phyloP scores from a whole-genome alignment of 768 basidiomycete species.

The Boletus rex-veris region DNA sequence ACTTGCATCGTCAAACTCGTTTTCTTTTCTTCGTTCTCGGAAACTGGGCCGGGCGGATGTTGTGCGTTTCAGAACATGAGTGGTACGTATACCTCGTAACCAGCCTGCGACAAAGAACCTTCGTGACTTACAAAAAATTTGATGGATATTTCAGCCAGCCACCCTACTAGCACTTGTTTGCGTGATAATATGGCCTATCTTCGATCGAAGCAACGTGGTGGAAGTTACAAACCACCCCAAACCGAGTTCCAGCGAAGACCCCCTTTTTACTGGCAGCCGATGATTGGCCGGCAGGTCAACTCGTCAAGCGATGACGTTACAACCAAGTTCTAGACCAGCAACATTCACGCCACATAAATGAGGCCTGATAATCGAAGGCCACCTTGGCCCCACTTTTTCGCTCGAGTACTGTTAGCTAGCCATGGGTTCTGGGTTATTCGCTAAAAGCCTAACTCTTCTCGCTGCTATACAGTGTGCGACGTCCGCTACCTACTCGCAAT shows the following conservation, averaged over 20 bases:
- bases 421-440: neutral
- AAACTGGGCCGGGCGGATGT: neutral
- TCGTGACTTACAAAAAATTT: neutral
- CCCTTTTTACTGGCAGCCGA: too few species aligned
- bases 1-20: neutral
- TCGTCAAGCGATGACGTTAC: neutral
- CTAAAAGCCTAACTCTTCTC: slow-evolving; percentile 7
- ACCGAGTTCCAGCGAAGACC: too few species aligned
- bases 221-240: too few species aligned
- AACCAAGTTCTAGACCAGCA: neutral
- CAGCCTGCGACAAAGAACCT: neutral
- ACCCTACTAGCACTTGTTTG: neutral
- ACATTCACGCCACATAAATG: neutral
- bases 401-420: neutral
- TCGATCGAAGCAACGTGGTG: neutral
- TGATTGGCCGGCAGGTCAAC: too few species aligned
- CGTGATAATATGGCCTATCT: neutral
- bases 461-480: slow-evolving; percentile 7
- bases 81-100: neutral
- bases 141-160: neutral
- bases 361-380: neutral
- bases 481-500: slow-evolving; percentile 44
- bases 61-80: neutral
- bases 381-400: neutral
- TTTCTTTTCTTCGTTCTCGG: neutral